Evolutionary conservation across 768 basidiomycete species (phyloP).

Genomic region (Macrolepiota dolichaula): DNA sequence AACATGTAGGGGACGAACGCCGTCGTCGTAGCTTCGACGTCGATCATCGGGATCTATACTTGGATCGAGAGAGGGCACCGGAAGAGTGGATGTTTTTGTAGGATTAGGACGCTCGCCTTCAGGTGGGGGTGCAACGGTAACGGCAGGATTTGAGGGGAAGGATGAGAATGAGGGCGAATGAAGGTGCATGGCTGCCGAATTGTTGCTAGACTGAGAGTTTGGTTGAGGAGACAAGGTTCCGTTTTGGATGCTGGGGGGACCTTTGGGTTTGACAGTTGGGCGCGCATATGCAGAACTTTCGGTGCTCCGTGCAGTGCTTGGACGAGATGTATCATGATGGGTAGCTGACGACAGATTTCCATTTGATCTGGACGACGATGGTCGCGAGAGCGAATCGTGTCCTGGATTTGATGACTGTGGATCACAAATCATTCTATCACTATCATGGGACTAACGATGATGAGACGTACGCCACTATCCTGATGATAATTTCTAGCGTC

Average conservation of each 20-base stretch:
- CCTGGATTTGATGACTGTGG: slow-evolving; percentile 9
- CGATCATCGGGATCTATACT: slow-evolving; percentile 26
- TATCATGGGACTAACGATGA: slow-evolving; percentile 1
- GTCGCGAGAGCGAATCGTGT: slow-evolving; percentile 5
- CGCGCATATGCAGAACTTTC: slow-evolving; percentile 9
- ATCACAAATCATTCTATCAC: background rate
- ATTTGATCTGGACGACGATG: slow-evolving; percentile 13
- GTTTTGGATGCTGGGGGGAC: slow-evolving; percentile 33
- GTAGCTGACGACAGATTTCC: slow-evolving; percentile 4
- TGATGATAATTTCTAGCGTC: slow-evolving; percentile 34
- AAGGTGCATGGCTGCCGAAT: slow-evolving; percentile 7
- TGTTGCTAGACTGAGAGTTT: slow-evolving; percentile 10
- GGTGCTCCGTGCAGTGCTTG: slow-evolving; percentile 19
- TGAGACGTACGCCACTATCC: slow-evolving; percentile 39
- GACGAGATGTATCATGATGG: slow-evolving; percentile 15
- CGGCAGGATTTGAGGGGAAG: slow-evolving; percentile 17
- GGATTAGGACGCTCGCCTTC: slow-evolving; percentile 15
- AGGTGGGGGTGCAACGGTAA: slow-evolving; percentile 41
- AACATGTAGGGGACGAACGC: slow-evolving; percentile 39
- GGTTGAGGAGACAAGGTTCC: slow-evolving; percentile 13
- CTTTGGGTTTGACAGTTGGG: slow-evolving; percentile 24
- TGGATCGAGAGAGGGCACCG: slow-evolving; percentile 25
- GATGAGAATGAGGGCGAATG: background rate
- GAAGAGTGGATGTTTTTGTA: slow-evolving; percentile 38
- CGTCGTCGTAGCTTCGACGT: slow-evolving; percentile 42